A percentile compares a stretch with the other conserved stretches of the same genome.
These are phyloP conservation scores for Liquidambar formosana DNA, from an alignment of 164 flowering plant species.

Conservation along the genomic window DNA sequence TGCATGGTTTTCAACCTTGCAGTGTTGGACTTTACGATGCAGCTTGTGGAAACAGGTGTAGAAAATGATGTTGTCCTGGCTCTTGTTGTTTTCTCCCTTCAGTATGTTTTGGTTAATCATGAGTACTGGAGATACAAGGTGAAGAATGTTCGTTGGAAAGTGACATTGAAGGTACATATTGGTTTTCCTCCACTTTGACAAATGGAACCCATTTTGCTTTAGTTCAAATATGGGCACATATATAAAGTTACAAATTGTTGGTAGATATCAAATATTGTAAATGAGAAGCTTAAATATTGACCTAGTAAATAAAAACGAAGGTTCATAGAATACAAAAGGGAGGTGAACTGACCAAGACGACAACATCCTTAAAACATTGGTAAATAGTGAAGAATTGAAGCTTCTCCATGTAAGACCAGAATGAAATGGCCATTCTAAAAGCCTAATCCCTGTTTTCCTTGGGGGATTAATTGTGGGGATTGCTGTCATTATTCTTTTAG, in stretches of 20 bases:
- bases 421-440: no score
- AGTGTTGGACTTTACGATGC: constrained; percentile 83
- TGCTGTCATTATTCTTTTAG: no score
- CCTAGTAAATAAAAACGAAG: background rate
- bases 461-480: no score
- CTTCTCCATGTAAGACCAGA: background rate
- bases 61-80: constrained; percentile 60
- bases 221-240: background rate
- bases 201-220: background rate
- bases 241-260: background rate
- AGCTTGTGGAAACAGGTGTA: constrained; percentile 70
- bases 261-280: background rate
- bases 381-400: background rate
- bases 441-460: no score
- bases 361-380: background rate
- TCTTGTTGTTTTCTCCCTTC: constrained; percentile 69
- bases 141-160: constrained; percentile 79
- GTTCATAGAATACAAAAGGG: background rate
- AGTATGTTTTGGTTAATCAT: constrained; percentile 85
- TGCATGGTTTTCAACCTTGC: constrained; percentile 26
- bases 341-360: background rate
- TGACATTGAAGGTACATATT: constrained; percentile 71
- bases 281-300: background rate
- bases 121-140: constrained; percentile 86
- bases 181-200: background rate